A percentile compares a stretch with the other conserved stretches of the same genome.
Conservation (phyloP, 2,329 filamentous ascomycete species). For the Hypoxylon sp. region DNA sequence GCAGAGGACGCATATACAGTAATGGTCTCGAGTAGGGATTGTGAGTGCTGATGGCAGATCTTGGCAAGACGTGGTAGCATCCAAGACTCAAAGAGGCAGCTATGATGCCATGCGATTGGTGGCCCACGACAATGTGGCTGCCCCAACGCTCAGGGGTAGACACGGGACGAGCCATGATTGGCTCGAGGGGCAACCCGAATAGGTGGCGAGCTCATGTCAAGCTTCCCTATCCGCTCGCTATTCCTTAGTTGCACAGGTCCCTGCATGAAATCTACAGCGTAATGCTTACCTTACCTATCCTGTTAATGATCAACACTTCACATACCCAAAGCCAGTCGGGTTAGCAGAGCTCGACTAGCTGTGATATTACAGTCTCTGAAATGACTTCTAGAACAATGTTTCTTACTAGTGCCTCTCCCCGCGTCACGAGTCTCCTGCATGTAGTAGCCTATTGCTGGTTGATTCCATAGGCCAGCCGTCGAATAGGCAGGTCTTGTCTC, state of each 20-base stretch:
- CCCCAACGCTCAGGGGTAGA: background rate
- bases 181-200: slow-evolving; percentile 3
- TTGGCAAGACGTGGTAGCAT: background rate
- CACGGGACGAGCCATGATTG: slow-evolving; percentile 5
- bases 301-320: slow-evolving; percentile 14
- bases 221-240: slow-evolving; percentile 28
- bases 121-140: background rate
- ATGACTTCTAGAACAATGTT: slow-evolving; percentile 3
- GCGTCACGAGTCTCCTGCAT: slow-evolving; percentile 7
- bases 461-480: background rate
- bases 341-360: slow-evolving; percentile 16
- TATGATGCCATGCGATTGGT: background rate
- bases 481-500: slow-evolving; percentile 4
- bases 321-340: background rate
- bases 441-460: slow-evolving; percentile 21
- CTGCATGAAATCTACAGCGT: slow-evolving; percentile 24
- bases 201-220: slow-evolving; percentile 2
- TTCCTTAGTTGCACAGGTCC: slow-evolving; percentile 19
- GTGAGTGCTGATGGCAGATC: slow-evolving; percentile 3
- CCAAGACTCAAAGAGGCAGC: slow-evolving; percentile 9
- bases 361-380: slow-evolving; percentile 17
- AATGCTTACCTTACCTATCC: background rate
- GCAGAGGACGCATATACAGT: slow-evolving; percentile 19
- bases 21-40: slow-evolving; percentile 20
- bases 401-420: background rate